Evolutionary conservation across 1,284 basidiomycete species (phyloP).

Genomic region (Trichosporon sp.): DNA sequence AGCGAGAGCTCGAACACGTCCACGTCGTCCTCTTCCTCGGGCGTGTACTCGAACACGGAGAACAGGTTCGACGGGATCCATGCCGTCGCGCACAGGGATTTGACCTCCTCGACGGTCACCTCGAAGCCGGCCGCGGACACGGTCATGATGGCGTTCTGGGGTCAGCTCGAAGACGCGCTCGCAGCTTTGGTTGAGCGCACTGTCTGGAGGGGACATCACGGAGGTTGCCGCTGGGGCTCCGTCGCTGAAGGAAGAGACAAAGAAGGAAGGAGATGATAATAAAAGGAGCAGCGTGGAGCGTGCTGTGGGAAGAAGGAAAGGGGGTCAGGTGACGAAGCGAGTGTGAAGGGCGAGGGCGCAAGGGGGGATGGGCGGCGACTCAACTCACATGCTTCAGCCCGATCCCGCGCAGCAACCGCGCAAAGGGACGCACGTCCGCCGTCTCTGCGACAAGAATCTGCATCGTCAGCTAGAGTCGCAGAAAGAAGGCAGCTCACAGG

Average conservation of each 20-base stretch:
- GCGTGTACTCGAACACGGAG: conserved; percentile 62
- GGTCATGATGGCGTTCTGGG: conserved; percentile 70
- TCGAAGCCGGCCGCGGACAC: conserved; percentile 66
- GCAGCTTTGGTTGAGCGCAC: neutral
- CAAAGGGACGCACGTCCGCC: conserved; percentile 71
- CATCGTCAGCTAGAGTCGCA: conserved; percentile 32
- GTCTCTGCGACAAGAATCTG: conserved; percentile 73
- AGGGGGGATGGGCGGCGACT: neutral
- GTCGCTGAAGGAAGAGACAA: neutral
- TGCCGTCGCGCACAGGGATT: conserved; percentile 73
- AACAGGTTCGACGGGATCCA: conserved; percentile 76
- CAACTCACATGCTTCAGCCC: conserved; percentile 63
- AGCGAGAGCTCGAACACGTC: conserved; percentile 76
- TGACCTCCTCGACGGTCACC: conserved; percentile 82
- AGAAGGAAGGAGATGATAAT: neutral
- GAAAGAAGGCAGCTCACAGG: neutral
- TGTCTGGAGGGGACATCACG: neutral
- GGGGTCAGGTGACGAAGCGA: neutral
- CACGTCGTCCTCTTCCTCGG: conserved; percentile 16
- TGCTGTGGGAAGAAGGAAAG: neutral
- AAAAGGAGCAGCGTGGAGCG: neutral
- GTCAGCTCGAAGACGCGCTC: conserved; percentile 7
- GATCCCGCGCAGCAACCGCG: conserved; percentile 68
- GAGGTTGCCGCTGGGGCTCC: no score
- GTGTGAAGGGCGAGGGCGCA: neutral